Percentiles rank a stretch among this genome's conserved stretches.
Conservation (phyloP, 352 stramenopile genomes). For the Discostella stelligera region DNA sequence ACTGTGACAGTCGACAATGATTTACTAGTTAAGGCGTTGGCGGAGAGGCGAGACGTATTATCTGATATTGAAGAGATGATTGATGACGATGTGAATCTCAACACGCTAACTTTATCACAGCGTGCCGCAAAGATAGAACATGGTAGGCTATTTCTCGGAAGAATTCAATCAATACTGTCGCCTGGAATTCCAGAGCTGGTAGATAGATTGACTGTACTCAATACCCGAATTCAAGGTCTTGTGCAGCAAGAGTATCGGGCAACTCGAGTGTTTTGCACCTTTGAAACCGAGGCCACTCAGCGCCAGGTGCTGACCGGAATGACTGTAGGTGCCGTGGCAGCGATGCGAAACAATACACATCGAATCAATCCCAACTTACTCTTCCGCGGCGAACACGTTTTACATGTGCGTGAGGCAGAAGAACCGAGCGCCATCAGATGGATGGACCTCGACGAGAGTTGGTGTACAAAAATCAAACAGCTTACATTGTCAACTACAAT, state of each 20-base stretch:
- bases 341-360: slow-evolving; percentile 43
- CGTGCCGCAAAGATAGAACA: slow-evolving; percentile 44
- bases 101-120: slow-evolving; percentile 52
- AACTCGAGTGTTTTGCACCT: slow-evolving; percentile 70
- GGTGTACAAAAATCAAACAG: slow-evolving; percentile 42
- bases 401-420: slow-evolving; percentile 58
- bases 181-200: slow-evolving; percentile 57
- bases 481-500: slow-evolving; percentile 58
- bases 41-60: slow-evolving; percentile 50
- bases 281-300: slow-evolving; percentile 72
- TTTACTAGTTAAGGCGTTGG: slow-evolving; percentile 54
- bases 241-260: slow-evolving; percentile 54
- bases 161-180: slow-evolving; percentile 41
- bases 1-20: slow-evolving; percentile 69
- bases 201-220: slow-evolving; percentile 57
- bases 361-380: slow-evolving; percentile 54
- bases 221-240: slow-evolving; percentile 57
- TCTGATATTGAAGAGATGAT: slow-evolving; percentile 55
- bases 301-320: slow-evolving; percentile 60
- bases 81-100: slow-evolving; percentile 37
- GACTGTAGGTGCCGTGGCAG: slow-evolving; percentile 48
- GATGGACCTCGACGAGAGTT: slow-evolving; percentile 65
- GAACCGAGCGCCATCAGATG: slow-evolving; percentile 72
- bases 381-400: slow-evolving; percentile 60
- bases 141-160: slow-evolving; percentile 33